Base-by-base conservation (phyloP, 176 grass and related monocot genomes). In the Chrysopogon serrulatus region DNA sequence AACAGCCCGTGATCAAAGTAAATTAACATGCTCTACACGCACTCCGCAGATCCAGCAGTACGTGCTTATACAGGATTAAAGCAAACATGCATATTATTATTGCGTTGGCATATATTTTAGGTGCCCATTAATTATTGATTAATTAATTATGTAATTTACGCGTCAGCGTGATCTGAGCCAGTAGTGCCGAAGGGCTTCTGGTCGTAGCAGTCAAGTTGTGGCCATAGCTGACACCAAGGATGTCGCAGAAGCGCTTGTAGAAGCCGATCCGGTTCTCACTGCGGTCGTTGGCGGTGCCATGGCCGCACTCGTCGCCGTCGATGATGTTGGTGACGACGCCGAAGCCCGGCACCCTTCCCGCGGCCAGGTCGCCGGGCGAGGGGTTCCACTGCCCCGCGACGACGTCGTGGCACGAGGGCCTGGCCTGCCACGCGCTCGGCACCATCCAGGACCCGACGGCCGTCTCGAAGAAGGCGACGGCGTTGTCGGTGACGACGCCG, bases 281-380 rank as follows among this genome's bases (percentile, higher is more conserved):
- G 1, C 31, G 26, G 24, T 0, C 14, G 16, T 85, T 51, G 9
- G 16, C 1, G 43, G 5, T 3, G 11, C 83, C 70, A 1, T 14
- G 76, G 7, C 86, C 75, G 80, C 92, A 94, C 87, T 94, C 92
- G 18, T 89, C 89, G 40, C 89, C 84, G 62, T 91, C 89, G 71
- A 91, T 89, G 74, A 94, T 85, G 83, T 94, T 89, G 35, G 87
- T 92, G 92, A 69, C 82, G 15, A 79, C 36, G 7, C 89, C 92
- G 56, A 85, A 94, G 0, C 92, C 92, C 0, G 84, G 65, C 41
- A 39, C 13, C 53, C 89, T 61, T 4, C 84, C 71, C 0, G 86
- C 89, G 2, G 66, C 34, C n/a, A 9, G 2, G 48, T 94, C 89
- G 16, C 24, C 57, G 8, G 0, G 0, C 0, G 72, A 19, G 12